These are phyloP conservation scores for Diutina siamensis DNA, from an alignment of 1,139 yeast genomes.

Conservation along the genomic window DNA sequence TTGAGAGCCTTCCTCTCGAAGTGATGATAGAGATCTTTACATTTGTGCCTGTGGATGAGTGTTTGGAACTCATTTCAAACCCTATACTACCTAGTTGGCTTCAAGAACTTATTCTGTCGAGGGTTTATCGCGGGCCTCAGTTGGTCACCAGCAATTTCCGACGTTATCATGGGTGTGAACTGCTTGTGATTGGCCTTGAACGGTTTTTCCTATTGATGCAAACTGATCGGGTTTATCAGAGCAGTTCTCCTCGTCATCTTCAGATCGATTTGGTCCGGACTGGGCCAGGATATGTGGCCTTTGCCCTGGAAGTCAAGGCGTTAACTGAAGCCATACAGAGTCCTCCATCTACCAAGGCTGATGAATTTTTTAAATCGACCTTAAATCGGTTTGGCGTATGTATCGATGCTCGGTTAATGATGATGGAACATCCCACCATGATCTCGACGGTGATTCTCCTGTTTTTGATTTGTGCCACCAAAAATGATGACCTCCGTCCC, in stretches of 20 bases:
- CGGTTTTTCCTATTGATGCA: not conserved
- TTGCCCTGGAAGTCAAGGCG: not conserved
- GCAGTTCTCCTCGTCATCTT: not conserved
- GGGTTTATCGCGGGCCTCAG: not conserved
- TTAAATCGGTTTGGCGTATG: not conserved
- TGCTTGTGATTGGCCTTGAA: not conserved
- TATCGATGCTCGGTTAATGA: not conserved
- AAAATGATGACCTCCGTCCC: not conserved
- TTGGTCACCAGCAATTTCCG: not conserved
- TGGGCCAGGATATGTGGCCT: not conserved
- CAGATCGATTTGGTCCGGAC: not conserved
- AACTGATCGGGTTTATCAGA: not conserved
- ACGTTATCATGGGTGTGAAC: not conserved
- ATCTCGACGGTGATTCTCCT: not conserved
- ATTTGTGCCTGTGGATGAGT: not conserved
- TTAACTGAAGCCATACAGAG: not conserved
- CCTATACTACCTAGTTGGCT: not conserved
- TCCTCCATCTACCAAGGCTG: not conserved
- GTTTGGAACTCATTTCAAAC: not conserved
- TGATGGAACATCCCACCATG: constrained; percentile 1
- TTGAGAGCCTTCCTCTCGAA: not conserved
- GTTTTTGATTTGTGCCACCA: not conserved
- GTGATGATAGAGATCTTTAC: not conserved
- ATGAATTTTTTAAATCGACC: not conserved
- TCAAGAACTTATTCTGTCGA: not conserved